Base-by-base conservation (phyloP, 257 asterid species). In the Thymus quinquecostatus region DNA sequence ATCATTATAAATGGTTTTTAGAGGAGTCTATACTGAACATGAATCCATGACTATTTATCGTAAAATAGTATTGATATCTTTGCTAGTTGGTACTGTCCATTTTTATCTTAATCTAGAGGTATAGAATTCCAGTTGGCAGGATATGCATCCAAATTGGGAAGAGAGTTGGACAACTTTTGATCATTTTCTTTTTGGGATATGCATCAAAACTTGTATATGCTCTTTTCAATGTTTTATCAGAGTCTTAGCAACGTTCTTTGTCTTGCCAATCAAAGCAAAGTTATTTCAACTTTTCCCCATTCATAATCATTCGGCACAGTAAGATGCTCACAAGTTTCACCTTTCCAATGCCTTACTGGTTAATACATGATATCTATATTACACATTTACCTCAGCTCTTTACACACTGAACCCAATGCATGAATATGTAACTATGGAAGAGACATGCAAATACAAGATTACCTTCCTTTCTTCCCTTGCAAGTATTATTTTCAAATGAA, bases 251-350 rank as follows among this genome's bases (percentile, higher is more conserved):
- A 44, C 33, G 10, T 71, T 60, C 58, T 70, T 29, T 36, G 64
- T 68, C 67, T 78, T 40, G 28, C 41, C 6, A 63, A 27, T 43
- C n/a, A 28, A 64, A 76, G 56, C 41, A 10, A 62, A 50, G 60
- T 33, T 50, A 47, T 49, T 60, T 53, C n/a, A 54, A 32, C 2
- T 51, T 29, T 27, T 55, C 34, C 48, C 45, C 34, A 14, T 45
- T 56, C 47, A 10, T 41, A 62, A 27, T 54, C 21, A n/a, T 75
- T 45, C 40, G 43, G 10, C 56, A 68, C 50, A 28, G 21, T 48
- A 72, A 59, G 59, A 60, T 49, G 41, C 64, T 28, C 64, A 48
- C 71, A 63, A 56, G 71, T 70, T 57, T 63, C 48, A 43, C 57
- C 40, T 12, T 14, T 28, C 75, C 51, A 45, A 55, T 64, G 68